Base-by-base conservation (phyloP, 345 rosid species). In the Euphorbia peplus region DNA sequence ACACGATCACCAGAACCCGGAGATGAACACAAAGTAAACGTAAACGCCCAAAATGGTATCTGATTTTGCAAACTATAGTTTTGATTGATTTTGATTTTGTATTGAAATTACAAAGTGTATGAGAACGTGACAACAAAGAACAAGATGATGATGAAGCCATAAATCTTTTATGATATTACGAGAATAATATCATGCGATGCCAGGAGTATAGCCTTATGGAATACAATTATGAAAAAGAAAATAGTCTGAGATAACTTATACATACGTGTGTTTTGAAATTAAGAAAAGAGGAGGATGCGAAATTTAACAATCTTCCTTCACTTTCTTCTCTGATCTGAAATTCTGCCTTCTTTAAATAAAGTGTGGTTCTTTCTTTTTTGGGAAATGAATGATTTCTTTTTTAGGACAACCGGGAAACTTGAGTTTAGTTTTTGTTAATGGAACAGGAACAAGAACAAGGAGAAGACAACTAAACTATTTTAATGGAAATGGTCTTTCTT, bases 1-100 rank as follows among this genome's bases (percentile, higher is more conserved):
- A 82, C 63, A 89, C 71, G 59, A 89, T 78, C 53, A 89, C 61
- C 6, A 88, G 37, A 65, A 85, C 82, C 30, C 86, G 79, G 59
- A 85, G 76, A 10, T 82, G 88, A 48, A 84, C 76, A 61, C 90
- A 83, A 57, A 83, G 76, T 74, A 89, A 72, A 29, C 87, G 92
- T 10, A 81, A 81, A 35, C 87, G 90, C 71, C 77, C 75, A 18
- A 82, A 64, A 66, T 80, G 88, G 14, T 77, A 77, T 57, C 80
- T 56, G 32, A 84, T 67, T 58, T 70, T 85, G 68, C 51, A 65
- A n/a, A 74, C 76, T 35, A 73, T 37, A 14, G 73, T 78, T 60
- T 72, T 82, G 29, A 74, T 66, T 44, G 74, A 51, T 46, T 62
- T 64, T 13, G 55, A 18, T 32, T 54, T 30, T 29, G 57, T 10